Conservation (phyloP, 306 rosid species). For the Abrus pulchellus region DNA sequence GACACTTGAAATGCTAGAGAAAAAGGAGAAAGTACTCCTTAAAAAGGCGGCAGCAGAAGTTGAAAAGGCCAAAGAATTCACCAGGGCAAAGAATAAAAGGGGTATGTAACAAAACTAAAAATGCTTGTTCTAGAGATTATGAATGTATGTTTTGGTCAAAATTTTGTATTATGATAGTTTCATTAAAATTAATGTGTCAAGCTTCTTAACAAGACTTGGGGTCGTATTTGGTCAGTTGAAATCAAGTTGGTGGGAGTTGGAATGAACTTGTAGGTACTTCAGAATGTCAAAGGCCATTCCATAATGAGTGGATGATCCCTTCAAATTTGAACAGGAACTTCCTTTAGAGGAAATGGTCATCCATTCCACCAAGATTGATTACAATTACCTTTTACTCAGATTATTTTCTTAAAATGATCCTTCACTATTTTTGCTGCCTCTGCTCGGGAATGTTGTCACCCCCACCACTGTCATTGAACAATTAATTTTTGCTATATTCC, state of each 20-base stretch:
- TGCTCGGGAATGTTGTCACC: neutral
- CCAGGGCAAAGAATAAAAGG: slow-evolving; percentile 87
- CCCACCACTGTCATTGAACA: neutral
- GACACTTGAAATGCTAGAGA: slow-evolving; percentile 99
- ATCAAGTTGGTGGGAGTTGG: neutral
- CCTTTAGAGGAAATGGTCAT: neutral
- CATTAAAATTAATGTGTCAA: slow-evolving; percentile 9
- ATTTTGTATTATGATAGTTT: slow-evolving; percentile 14
- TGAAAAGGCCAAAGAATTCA: slow-evolving; percentile 90
- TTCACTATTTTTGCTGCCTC: neutral
- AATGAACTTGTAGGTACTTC: slow-evolving; percentile 21
- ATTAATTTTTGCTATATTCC: neutral
- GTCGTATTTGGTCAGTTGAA: neutral
- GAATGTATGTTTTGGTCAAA: slow-evolving; percentile 16
- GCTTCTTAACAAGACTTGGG: neutral
- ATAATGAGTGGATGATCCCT: slow-evolving; percentile 23
- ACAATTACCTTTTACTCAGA: neutral
- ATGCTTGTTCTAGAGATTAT: slow-evolving; percentile 32
- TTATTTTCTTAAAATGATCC: slow-evolving; percentile 17
- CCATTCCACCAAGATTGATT: neutral
- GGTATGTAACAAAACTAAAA: slow-evolving; percentile 60
- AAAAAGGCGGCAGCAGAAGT: slow-evolving; percentile 88
- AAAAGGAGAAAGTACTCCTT: slow-evolving; percentile 87
- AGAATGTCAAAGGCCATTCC: slow-evolving; percentile 11
- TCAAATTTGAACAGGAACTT: neutral